Conservation (phyloP, 495 filamentous ascomycete genomes). For the Aspergillus diversus region DNA sequence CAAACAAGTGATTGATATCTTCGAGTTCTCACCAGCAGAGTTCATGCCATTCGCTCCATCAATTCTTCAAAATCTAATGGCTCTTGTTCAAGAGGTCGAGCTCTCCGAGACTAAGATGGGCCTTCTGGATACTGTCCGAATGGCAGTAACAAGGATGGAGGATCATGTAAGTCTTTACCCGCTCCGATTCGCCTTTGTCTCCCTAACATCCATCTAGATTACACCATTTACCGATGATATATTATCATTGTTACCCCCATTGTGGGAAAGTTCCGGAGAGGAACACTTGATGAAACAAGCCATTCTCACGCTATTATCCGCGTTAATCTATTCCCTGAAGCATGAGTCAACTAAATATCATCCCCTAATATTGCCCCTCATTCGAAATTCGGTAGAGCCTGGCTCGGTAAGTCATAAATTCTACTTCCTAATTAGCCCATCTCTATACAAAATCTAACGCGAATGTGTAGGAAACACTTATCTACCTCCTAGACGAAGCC, state of each 20-base stretch:
- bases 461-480: constrained; percentile 61
- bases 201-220: constrained; percentile 47
- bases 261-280: constrained; percentile 82
- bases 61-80: constrained; percentile 69
- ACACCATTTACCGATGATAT: constrained; percentile 78
- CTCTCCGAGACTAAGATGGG: constrained; percentile 85
- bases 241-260: constrained; percentile 73
- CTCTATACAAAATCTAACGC: not conserved
- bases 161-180: constrained; percentile 55
- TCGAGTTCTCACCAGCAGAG: constrained; percentile 69
- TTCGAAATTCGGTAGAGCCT: constrained; percentile 75
- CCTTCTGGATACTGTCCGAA: constrained; percentile 78
- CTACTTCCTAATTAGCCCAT: not conserved
- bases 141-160: constrained; percentile 81
- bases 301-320: constrained; percentile 79
- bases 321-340: constrained; percentile 79
- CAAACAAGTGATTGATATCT: constrained; percentile 75
- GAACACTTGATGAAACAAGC: constrained; percentile 91
- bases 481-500: constrained; percentile 90
- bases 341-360: constrained; percentile 73
- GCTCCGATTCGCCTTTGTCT: not conserved
- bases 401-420: constrained; percentile 59
- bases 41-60: constrained; percentile 77
- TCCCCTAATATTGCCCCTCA: constrained; percentile 72
- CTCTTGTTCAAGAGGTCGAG: constrained; percentile 78